These are phyloP conservation scores for Kondoa malvinella DNA, from an alignment of 768 basidiomycete species.

Conservation along the genomic window DNA sequence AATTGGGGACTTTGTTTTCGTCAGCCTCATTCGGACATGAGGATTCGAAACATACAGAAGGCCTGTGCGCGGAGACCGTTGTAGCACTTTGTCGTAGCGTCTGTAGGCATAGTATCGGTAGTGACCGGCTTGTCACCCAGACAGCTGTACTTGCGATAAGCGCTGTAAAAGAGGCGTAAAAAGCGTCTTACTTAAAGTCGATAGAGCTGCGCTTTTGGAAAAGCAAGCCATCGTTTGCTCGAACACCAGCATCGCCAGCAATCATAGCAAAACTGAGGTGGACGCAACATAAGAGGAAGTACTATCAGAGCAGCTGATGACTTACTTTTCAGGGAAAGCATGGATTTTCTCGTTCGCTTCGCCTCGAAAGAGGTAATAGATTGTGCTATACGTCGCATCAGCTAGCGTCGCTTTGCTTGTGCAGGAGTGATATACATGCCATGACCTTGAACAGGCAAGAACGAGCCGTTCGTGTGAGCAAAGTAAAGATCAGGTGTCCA, in stretches of 20 bases:
- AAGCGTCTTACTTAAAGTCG: too few relatives aligned
- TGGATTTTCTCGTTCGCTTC: not conserved
- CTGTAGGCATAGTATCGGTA: not conserved
- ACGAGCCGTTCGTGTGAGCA: not conserved
- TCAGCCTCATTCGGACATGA: not conserved
- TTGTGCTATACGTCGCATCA: not conserved
- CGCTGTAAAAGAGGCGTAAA: too few relatives aligned
- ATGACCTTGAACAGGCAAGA: not conserved
- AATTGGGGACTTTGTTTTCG: not conserved
- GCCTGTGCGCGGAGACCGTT: not conserved
- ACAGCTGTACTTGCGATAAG: not conserved
- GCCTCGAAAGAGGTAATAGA: not conserved
- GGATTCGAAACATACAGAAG: not conserved
- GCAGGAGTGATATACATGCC: not conserved
- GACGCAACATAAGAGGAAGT: not conserved
- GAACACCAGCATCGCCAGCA: not conserved
- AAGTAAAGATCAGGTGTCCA: not conserved
- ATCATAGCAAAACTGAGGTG: too few relatives aligned
- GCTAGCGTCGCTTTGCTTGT: not conserved
- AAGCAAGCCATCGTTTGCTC: not conserved
- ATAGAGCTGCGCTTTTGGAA: not conserved
- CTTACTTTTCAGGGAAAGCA: not conserved
- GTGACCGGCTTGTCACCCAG: not conserved
- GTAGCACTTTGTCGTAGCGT: not conserved
- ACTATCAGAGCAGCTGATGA: not conserved